phyloP scores from a whole-genome alignment of 2,329 filamentous ascomycete genomes.

The Cladosporium sp. region DNA sequence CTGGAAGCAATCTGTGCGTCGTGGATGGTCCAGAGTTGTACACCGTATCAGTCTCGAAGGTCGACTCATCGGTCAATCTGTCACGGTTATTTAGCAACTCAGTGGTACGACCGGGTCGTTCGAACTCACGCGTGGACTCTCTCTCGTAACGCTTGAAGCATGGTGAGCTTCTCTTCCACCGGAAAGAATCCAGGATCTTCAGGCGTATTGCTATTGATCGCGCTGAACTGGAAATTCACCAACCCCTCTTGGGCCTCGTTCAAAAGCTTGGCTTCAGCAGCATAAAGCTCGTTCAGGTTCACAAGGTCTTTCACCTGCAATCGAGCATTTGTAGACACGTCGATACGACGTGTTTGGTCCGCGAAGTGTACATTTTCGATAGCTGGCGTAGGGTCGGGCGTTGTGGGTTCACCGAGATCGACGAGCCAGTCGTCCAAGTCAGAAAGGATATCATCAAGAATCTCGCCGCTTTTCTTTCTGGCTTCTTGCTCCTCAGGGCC shows the following conservation, averaged over 20 bases:
- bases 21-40: background rate
- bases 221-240: background rate
- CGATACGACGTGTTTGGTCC: background rate
- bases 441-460: background rate
- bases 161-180: background rate
- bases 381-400: background rate
- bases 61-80: too few species aligned
- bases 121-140: background rate
- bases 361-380: background rate
- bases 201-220: background rate
- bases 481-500: background rate
- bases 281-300: background rate
- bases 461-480: background rate
- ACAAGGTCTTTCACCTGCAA: background rate
- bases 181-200: background rate
- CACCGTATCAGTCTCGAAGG: background rate
- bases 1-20: constrained; percentile 1
- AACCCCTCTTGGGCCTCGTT: background rate
- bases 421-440: background rate
- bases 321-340: background rate
- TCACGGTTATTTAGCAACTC: too few species aligned
- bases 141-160: background rate
- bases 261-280: background rate
- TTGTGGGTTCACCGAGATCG: background rate
- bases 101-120: too few species aligned